Conservation (phyloP, 139 green algal genomes). For the Volvox reticuliferus region DNA sequence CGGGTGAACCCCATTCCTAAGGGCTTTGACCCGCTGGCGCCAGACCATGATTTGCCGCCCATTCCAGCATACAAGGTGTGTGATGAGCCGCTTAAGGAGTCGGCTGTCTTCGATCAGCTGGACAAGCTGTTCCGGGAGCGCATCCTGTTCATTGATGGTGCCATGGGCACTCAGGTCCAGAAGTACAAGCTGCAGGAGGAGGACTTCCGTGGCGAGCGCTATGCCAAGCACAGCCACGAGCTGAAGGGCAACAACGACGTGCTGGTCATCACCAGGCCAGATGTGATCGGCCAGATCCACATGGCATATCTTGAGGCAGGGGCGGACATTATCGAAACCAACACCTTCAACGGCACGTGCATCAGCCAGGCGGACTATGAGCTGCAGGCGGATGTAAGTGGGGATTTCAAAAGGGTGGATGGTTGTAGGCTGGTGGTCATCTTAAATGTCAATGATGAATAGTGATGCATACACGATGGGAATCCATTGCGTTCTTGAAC, state of each 20-base stretch:
- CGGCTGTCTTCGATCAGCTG: constrained; percentile 57
- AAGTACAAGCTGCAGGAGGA: constrained; percentile 90
- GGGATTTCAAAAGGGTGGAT: not conserved
- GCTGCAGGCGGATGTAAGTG: constrained; percentile 77
- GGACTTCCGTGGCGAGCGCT: constrained; percentile 90
- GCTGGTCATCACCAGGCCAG: constrained; percentile 94
- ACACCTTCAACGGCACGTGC: constrained; percentile 98
- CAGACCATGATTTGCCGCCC: constrained; percentile 58
- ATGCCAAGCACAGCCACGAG: constrained; percentile 84
- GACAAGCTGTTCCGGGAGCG: constrained; percentile 89
- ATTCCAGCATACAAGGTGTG: constrained; percentile 68
- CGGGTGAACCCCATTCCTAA: constrained; percentile 69
- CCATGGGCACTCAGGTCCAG: constrained; percentile 96
- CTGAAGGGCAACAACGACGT: constrained; percentile 99
- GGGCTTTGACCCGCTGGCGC: constrained; percentile 62
- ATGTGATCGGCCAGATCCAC: constrained; percentile 97
- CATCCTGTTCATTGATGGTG: constrained; percentile 96
- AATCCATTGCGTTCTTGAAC: too few species aligned
- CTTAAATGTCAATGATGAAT: too few species aligned
- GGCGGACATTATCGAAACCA: constrained; percentile 99
- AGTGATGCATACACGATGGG: too few species aligned
- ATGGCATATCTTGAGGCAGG: constrained; percentile 90
- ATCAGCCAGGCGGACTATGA: constrained; percentile 96
- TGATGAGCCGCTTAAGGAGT: not conserved
- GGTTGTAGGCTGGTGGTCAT: too few species aligned